Base-by-base conservation (phyloP, 495 filamentous ascomycete species). In the Lentithecium fluviatile region DNA sequence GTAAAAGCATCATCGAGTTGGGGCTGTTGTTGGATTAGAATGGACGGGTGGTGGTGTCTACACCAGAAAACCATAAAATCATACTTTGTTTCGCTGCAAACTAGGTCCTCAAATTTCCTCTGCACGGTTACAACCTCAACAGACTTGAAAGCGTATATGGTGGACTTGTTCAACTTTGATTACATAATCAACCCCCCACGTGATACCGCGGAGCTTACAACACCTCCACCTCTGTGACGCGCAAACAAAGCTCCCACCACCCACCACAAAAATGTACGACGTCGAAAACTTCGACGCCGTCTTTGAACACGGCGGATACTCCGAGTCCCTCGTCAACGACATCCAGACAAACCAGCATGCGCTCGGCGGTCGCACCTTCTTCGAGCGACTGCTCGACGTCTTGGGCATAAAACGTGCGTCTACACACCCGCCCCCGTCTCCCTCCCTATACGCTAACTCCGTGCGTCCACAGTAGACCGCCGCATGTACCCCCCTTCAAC, bases 401-500 rank as follows among this genome's bases (percentile, higher is more conserved):
- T 75, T 90, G n/a, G 81, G 84, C 29, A 78, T 93, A 60, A 83
- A 80, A 70, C 80, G 88, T 89, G 76, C 52, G 72, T 55, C 29
- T 26, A 46, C 17, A 11, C 2, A 19, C 40, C 32, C 34, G 40
- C 57, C 45, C 50, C 21, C n/a, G n/a, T n/a, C 45, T 49, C 26
- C 20, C 60, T 19, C n/a, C 45, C 43, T 47, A 13, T 45, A 55
- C 10, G 58, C 60, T 66, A 56, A 58, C 34, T 45, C 17, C 47
- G 12, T 2, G 26, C n/a, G 15, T 53, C 26, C 55, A 32, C 10
- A 32, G 10, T 32, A 86, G 81, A 76, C 68, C 76, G 76, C 24
- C 83, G 82, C 60, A 66, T 79, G 38, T 94, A 92, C 70, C 89
- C 89, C 17, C 88, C 89, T 0, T 83, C 80, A 64, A 79, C 80